These are phyloP conservation scores for Aspergillus nidulans DNA, from an alignment of 495 filamentous ascomycete species.

Conservation along the genomic window DNA sequence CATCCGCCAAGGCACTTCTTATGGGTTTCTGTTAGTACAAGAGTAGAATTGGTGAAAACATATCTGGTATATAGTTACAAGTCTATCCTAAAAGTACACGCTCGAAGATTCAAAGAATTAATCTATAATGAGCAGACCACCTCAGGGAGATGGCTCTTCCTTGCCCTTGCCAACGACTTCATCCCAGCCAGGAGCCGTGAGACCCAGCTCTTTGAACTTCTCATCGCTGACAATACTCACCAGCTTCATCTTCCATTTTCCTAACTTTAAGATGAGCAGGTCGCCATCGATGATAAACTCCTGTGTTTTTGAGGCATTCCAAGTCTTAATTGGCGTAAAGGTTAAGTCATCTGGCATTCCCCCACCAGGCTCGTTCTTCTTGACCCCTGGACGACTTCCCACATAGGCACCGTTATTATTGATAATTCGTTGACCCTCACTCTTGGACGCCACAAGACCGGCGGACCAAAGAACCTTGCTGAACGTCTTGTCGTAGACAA, in stretches of 20 bases:
- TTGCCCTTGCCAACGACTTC: conserved; percentile 5
- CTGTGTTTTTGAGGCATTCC: conserved; percentile 51
- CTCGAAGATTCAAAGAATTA: background rate
- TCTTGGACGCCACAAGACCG: conserved; percentile 59
- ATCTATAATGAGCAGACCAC: background rate
- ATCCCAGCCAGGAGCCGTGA: conserved; percentile 44
- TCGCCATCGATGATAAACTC: conserved; percentile 61
- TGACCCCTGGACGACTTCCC: conserved; percentile 50
- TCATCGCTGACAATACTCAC: conserved; percentile 69
- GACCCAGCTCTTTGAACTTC: conserved; percentile 49
- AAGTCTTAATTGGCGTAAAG: conserved; percentile 58
- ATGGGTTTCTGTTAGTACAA: too few species aligned
- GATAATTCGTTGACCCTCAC: conserved; percentile 64
- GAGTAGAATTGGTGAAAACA: background rate
- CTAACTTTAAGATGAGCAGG: conserved; percentile 64
- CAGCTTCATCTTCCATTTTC: conserved; percentile 76
- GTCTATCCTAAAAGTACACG: conserved; percentile 11
- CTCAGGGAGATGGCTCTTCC: conserved; percentile 10
- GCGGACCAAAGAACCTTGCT: conserved; percentile 61
- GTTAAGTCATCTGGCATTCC: conserved; percentile 55
- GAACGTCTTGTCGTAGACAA: conserved; percentile 59
- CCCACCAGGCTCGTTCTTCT: conserved; percentile 12
- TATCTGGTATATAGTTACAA: conserved; percentile 12
- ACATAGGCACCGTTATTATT: conserved; percentile 58
- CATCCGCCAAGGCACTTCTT: too few species aligned